These are phyloP conservation scores for Harringtonia aguacate DNA, from an alignment of 2,329 filamentous ascomycete species.

Conservation along the genomic window DNA sequence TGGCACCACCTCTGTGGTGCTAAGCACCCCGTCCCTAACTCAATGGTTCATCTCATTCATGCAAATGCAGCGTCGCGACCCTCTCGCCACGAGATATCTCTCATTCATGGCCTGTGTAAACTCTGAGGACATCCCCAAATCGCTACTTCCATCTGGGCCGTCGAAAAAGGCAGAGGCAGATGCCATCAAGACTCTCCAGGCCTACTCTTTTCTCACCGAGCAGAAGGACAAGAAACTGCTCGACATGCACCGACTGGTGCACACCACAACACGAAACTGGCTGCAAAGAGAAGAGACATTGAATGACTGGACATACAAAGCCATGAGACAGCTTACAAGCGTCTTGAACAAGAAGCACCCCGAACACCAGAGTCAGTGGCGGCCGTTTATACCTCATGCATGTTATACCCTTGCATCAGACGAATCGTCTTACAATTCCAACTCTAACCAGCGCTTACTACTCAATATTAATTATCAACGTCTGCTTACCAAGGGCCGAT, in stretches of 20 bases:
- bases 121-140: slow-evolving; percentile 18
- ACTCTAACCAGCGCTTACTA: too few species aligned
- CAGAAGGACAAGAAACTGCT: slow-evolving; percentile 9
- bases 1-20: too few species aligned
- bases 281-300: slow-evolving; percentile 5
- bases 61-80: slow-evolving; percentile 9
- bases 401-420: background rate
- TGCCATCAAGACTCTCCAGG: slow-evolving; percentile 16
- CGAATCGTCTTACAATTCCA: background rate
- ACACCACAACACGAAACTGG: slow-evolving; percentile 19
- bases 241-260: slow-evolving; percentile 22
- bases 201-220: slow-evolving; percentile 20
- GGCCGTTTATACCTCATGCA: slow-evolving; percentile 5
- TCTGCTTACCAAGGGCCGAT: slow-evolving; percentile 4
- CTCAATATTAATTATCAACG: too few species aligned
- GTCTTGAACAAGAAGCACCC: slow-evolving; percentile 2
- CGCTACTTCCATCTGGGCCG: slow-evolving; percentile 13
- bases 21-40: too few species aligned
- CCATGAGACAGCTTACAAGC: slow-evolving; percentile 4
- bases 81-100: slow-evolving; percentile 18
- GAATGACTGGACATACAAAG: background rate
- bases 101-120: slow-evolving; percentile 19
- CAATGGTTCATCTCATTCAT: slow-evolving; percentile 12
- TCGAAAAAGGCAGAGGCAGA: slow-evolving; percentile 10
- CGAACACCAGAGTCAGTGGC: background rate